Base-by-base conservation (phyloP, 2,329 filamentous ascomycete species). In the Lecanicillium sp. region DNA sequence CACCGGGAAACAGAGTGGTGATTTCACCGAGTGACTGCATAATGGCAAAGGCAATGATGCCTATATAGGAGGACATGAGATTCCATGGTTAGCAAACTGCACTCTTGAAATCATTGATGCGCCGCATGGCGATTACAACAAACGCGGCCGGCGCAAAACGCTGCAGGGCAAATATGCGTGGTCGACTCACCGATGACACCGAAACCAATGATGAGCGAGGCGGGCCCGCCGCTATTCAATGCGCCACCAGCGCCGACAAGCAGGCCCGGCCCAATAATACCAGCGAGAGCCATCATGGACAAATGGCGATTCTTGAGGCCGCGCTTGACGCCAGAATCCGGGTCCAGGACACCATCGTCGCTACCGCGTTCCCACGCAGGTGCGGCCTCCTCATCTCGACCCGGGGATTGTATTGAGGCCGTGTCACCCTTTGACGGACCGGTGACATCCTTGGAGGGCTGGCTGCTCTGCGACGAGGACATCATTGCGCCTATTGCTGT, bases 11-110 rank as follows among this genome's bases (percentile, higher is more conserved):
- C 2, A 86, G 60, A 6, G 83, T 86, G 3, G 83, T 83, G 49
- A 87, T 64, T 55, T 88, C 83, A 15, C 83, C 83, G 6, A 88
- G 62, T 4, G 76, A 81, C 64, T 86, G 83, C 75, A 84, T 85
- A 46, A 82, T 73, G 47, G 67, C 70, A 45, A 68, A 72, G 2
- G 82, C 81, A 42, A 87, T 75, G 45, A 85, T 70, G 37, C 60
- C 60, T 63, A 18, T 1, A 3, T 11, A 6, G 3, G 29, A 12
- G n/a, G n/a, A n/a, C n/a, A n/a, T n/a, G n/a, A n/a, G n/a, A n/a
- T n/a, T n/a, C 32, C 4, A 31, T 22, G 19, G 38, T 58, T 33
- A 56, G 48, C 22, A 16, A 30, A 33, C 22, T 25, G 22, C 22
- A 11, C 22, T 11, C 7, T 25, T 25, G 22, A 11, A 11, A 11